Base-by-base conservation (phyloP, 208 protist genomes). In the Trypanosoma boissoni region DNA sequence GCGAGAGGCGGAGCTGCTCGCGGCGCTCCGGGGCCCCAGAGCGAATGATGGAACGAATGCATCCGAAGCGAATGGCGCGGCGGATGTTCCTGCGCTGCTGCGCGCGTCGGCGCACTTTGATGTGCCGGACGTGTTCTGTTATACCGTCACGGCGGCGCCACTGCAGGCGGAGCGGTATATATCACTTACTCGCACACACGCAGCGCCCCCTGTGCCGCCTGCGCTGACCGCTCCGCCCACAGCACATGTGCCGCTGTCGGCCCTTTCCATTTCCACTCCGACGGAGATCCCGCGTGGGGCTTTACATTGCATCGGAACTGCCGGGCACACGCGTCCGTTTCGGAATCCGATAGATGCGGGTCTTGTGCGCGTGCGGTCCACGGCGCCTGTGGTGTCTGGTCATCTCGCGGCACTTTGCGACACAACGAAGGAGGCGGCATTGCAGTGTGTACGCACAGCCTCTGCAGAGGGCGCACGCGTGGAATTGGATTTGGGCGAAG, bases 401-500 rank as follows among this genome's bases (percentile, higher is more conserved):
- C 2, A 31, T 4, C 44, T 67, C 26, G 56, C 60, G 21, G 10
- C 6, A 20, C 43, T 67, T 12, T 67, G 48, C 41, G 6, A 36
- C 18, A 39, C 31, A 23, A 6, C 34, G 8, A 39, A 39, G 8
- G 12, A 12, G 8, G 8, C 12, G 23, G 24, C 39, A 24, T 46
- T 46, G 32, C 29, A 53, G 16, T 46, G 32, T 23, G 26, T 67
- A 28, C 48, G 60, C 21, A 67, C 60, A n/a, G 60, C 44, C 14
- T 67, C 60, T 26, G 24, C 34, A 14, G 31, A 58, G 32, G 31
- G 31, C 10, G 26, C 28, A 7, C 41, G 45, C 16, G 44, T 69
- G 16, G 45, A 62, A 43, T 26, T 69, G 37, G 63, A 69, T 18
- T 69, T 69, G 43, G 55, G 63, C n/a, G 54, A 61, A 37, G 4